phyloP scores from a whole-genome alignment of 352 stramenopile genomes.

The Pythium apleroticum region DNA sequence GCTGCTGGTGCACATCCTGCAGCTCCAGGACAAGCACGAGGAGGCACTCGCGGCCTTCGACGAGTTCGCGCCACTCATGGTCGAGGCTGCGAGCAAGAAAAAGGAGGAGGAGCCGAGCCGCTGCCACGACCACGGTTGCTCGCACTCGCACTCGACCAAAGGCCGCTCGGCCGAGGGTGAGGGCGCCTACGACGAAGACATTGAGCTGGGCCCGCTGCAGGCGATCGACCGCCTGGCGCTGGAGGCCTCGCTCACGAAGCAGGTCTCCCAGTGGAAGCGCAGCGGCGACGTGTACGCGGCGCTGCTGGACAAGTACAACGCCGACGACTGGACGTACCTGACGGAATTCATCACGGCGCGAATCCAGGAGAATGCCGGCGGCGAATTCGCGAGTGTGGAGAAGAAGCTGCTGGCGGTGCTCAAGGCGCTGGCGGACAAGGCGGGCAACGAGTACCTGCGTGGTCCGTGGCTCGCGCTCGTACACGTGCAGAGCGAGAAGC shows the following conservation, averaged over 20 bases:
- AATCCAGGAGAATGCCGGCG: constrained; percentile 38
- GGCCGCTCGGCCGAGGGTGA: constrained; percentile 65
- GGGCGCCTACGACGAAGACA: constrained; percentile 79
- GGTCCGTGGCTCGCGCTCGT: constrained; percentile 68
- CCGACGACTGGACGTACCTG: constrained; percentile 84
- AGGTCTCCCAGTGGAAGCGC: constrained; percentile 51
- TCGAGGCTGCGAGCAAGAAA: constrained; percentile 16
- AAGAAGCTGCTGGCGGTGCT: constrained; percentile 42
- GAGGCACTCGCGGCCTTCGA: constrained; percentile 74
- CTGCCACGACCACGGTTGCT: constrained; percentile 24
- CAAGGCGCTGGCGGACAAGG: constrained; percentile 40
- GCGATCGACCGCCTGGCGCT: constrained; percentile 71
- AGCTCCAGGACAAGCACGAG: constrained; percentile 64
- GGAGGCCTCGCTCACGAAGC: constrained; percentile 59
- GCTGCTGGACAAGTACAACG: constrained; percentile 71
- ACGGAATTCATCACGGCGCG: constrained; percentile 57
- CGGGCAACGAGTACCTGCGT: constrained; percentile 55
- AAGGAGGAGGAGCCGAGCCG: constrained; percentile 11
- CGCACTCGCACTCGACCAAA: constrained; percentile 30
- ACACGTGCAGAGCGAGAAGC: constrained; percentile 51
- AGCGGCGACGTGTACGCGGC: constrained; percentile 50
- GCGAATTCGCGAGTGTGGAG: constrained; percentile 21
- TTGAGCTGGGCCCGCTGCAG: constrained; percentile 82
- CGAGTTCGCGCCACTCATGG: constrained; percentile 51
- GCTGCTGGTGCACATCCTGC: constrained; percentile 69